phyloP scores from a whole-genome alignment of 257 asterid species.

The Fraxinus anomala region DNA sequence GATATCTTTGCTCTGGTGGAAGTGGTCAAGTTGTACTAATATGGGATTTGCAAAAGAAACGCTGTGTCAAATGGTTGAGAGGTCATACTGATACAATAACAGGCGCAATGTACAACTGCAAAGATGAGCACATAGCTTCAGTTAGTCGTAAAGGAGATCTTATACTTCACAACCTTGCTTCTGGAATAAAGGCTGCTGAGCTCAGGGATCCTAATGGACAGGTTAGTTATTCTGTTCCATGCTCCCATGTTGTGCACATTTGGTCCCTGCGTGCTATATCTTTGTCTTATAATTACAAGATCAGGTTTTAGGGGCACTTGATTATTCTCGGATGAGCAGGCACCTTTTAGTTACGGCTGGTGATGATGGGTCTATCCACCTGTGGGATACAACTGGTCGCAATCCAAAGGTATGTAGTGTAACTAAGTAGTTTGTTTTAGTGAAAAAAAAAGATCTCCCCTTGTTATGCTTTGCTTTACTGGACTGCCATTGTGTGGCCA shows the following conservation, averaged over 20 bases:
- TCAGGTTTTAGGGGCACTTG: conserved; percentile 94
- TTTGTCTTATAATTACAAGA: conserved; percentile 39
- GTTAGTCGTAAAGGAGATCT: conserved; percentile 92
- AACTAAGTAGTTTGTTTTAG: conserved; percentile 18
- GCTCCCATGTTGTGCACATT: conserved; percentile 22
- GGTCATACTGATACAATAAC: conserved; percentile 91
- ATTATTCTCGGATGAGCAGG: conserved; percentile 92
- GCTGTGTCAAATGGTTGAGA: conserved; percentile 94
- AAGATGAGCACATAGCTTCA: conserved; percentile 97
- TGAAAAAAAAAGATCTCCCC: conserved; percentile 22
- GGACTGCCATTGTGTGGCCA: not conserved
- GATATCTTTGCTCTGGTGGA: conserved; percentile 95
- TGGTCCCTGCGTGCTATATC: conserved; percentile 30
- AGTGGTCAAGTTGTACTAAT: conserved; percentile 88
- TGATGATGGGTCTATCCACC: conserved; percentile 96
- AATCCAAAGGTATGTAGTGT: conserved; percentile 71
- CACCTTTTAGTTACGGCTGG: conserved; percentile 98
- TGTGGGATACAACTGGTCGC: conserved; percentile 98
- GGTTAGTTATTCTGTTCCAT: conserved; percentile 49
- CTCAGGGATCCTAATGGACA: conserved; percentile 93
- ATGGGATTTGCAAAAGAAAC: conserved; percentile 96
- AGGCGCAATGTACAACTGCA: conserved; percentile 92
- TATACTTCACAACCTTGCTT: conserved; percentile 94
- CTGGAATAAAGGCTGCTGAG: conserved; percentile 91
- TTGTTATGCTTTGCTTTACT: not conserved